These are phyloP conservation scores for Guadua angustifolia DNA, from an alignment of 176 grass and related monocot genomes.

Conservation along the genomic window DNA sequence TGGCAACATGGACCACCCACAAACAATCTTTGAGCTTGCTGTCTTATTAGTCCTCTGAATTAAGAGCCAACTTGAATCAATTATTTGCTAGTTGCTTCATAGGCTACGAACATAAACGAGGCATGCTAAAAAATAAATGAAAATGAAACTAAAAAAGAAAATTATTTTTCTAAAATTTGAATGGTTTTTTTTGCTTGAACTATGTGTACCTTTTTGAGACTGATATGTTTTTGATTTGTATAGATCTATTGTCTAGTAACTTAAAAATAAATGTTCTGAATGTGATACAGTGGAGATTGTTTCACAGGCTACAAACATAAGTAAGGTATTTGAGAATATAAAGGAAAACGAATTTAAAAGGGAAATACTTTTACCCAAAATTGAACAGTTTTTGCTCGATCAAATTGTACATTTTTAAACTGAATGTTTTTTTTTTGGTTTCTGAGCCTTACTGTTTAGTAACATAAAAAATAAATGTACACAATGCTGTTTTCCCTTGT, in stretches of 20 bases:
- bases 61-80: slow-evolving; percentile 13
- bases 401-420: not conserved
- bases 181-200: not conserved
- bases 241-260: slow-evolving; percentile 5
- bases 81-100: slow-evolving; percentile 28
- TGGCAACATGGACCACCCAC: slow-evolving; percentile 42
- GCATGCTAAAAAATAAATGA: not conserved
- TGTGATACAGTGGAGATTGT: slow-evolving; percentile 6
- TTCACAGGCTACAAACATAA: slow-evolving; percentile 11
- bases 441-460: not conserved
- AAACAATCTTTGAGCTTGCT: slow-evolving; percentile 24
- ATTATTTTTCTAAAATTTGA: slow-evolving; percentile 3
- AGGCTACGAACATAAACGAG: slow-evolving; percentile 8
- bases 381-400: not conserved
- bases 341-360: not conserved
- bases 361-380: slow-evolving; percentile 20
- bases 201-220: not conserved
- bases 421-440: not conserved
- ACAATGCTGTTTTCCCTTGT: not conserved
- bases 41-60: slow-evolving; percentile 30
- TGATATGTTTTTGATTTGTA: slow-evolving; percentile 17
- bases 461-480: slow-evolving; percentile 24
- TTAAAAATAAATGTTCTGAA: not conserved
- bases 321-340: not conserved
- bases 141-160: not conserved